These are phyloP conservation scores for barrel medic (Medicago truncatula) DNA, from an alignment of 306 rosid species.

Conservation along the genomic window MtrunA17r5.0-ANR NC_053047.1:19677501-19678000, in stretches of 20 bases:
- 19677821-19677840: neutral
- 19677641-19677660: neutral
- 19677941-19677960: neutral
- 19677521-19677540: neutral
- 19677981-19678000: neutral
- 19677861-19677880: neutral
- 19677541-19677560: neutral
- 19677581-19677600: neutral
- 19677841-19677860: neutral
- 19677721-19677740: neutral
- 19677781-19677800: neutral
- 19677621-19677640: neutral
- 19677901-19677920: neutral
- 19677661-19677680: neutral
- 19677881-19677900: neutral
- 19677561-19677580: neutral
- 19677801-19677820: no score
- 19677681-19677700: neutral
- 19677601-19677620: neutral
- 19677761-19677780: neutral
- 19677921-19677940: neutral
- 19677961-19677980: neutral
- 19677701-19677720: neutral
- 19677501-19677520: neutral
- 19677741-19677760: neutral